Conservation (phyloP, 768 basidiomycete genomes). For the Boletus coccyginus region DNA sequence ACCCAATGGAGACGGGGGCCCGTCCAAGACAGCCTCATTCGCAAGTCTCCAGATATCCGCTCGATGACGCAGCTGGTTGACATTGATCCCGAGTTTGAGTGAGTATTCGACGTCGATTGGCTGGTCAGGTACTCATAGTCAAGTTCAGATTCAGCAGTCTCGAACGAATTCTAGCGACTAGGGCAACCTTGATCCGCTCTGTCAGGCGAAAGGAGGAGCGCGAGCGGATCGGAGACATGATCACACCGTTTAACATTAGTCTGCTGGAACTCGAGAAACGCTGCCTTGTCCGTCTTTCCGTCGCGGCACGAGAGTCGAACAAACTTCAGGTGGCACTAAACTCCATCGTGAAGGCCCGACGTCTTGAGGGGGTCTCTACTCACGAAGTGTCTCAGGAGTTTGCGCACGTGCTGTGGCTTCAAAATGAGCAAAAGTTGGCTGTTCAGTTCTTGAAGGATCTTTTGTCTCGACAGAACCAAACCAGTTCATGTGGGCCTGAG, state of each 20-base stretch:
- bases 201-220: conserved; percentile 66
- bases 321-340: conserved; percentile 85
- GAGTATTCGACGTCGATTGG: conserved; percentile 28
- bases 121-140: conserved; percentile 8
- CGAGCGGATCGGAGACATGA: conserved; percentile 70
- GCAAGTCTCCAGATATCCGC: conserved; percentile 32
- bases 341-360: conserved; percentile 73
- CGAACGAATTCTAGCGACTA: conserved; percentile 78
- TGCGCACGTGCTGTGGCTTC: conserved; percentile 85
- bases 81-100: conserved; percentile 66
- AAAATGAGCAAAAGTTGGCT: conserved; percentile 81
- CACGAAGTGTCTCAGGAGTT: conserved; percentile 75
- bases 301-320: conserved; percentile 64
- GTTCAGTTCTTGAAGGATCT: conserved; percentile 63
- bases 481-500: conserved; percentile 10
- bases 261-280: conserved; percentile 62
- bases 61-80: conserved; percentile 44
- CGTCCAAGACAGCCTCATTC: conserved; percentile 26
- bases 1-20: conserved; percentile 52
- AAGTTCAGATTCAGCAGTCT: conserved; percentile 63
- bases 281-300: conserved; percentile 69
- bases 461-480: conserved; percentile 14
- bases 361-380: conserved; percentile 45
- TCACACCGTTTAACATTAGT: conserved; percentile 47
- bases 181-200: conserved; percentile 78